Evolutionary conservation across 2,329 filamentous ascomycete genomes (phyloP).

Genomic region (Talaromyces sp.): DNA sequence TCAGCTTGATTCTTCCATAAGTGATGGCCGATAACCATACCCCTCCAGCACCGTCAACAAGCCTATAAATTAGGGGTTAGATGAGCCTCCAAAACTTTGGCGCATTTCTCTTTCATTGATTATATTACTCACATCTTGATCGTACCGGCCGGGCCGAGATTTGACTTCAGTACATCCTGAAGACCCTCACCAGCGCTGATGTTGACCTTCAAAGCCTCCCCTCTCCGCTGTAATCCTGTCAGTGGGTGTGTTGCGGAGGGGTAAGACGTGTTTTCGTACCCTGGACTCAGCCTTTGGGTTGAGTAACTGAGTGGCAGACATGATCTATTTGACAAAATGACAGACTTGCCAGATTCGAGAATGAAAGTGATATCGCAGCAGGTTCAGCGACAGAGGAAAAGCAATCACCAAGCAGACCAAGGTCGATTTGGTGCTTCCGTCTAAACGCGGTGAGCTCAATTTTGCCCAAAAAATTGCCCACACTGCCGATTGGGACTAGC

Average conservation of each 20-base stretch:
- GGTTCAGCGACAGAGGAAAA: conserved; percentile 12
- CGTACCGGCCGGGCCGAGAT: conserved; percentile 87
- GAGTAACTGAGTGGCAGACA: conserved; percentile 97
- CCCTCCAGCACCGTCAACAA: conserved; percentile 61
- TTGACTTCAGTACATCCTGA: conserved; percentile 92
- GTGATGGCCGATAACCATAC: conserved; percentile 36
- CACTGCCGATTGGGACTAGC: conserved; percentile 42
- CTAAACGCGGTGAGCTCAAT: conserved; percentile 36
- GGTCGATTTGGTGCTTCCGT: conserved; percentile 26
- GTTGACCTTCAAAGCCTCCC: conserved; percentile 94
- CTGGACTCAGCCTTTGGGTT: conserved; percentile 99
- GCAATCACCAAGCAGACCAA: conserved; percentile 13
- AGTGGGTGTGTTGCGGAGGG: conserved; percentile 37
- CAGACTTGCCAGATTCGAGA: background rate
- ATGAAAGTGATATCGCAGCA: background rate
- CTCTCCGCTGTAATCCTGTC: conserved; percentile 69
- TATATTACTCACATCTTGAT: conserved; percentile 76
- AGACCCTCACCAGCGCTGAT: conserved; percentile 93
- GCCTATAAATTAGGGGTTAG: conserved; percentile 42
- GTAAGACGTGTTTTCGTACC: conserved; percentile 54
- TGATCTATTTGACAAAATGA: conserved; percentile 40
- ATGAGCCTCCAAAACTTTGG: conserved; percentile 14
- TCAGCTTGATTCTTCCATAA: conserved; percentile 20
- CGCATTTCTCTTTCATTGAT: background rate
- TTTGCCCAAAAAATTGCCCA: conserved; percentile 40